A percentile compares a stretch with the other conserved stretches of the same genome.
Conservation (phyloP, 2,329 filamentous ascomycete species). For the Colletotrichum theobromicola region DNA sequence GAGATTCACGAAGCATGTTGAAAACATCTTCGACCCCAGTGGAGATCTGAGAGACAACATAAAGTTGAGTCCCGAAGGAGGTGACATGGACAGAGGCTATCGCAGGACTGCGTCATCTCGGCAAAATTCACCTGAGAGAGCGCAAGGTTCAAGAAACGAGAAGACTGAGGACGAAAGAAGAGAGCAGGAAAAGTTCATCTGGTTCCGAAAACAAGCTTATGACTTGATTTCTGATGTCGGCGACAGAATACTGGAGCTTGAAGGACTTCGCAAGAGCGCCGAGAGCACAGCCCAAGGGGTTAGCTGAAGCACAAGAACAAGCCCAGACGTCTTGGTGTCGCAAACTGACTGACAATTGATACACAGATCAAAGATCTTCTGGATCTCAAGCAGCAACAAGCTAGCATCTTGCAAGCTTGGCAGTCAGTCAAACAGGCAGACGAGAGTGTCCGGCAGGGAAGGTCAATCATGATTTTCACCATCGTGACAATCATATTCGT, state of each 20-base stretch:
- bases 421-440: constrained; percentile 42
- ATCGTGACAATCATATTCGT: constrained; percentile 52
- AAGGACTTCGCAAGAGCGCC: constrained; percentile 35
- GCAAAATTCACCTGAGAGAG: not conserved
- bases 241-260: constrained; percentile 36
- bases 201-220: constrained; percentile 30
- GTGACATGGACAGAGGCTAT: not conserved
- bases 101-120: not conserved
- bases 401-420: constrained; percentile 48
- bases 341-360: not conserved
- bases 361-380: constrained; percentile 40
- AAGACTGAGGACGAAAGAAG: not conserved
- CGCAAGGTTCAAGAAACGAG: not conserved
- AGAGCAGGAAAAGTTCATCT: constrained; percentile 23
- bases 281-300: constrained; percentile 37
- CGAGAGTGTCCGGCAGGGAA: constrained; percentile 45
- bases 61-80: not conserved
- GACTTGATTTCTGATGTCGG: constrained; percentile 26
- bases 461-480: constrained; percentile 51
- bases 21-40: not conserved
- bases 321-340: not conserved
- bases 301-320: constrained; percentile 15
- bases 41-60: not conserved
- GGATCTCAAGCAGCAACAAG: constrained; percentile 50
- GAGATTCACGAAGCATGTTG: constrained; percentile 28